These are phyloP conservation scores for Aureobasidium mangrovei DNA, from an alignment of 2,329 filamentous ascomycete species.

Conservation along the genomic window DNA sequence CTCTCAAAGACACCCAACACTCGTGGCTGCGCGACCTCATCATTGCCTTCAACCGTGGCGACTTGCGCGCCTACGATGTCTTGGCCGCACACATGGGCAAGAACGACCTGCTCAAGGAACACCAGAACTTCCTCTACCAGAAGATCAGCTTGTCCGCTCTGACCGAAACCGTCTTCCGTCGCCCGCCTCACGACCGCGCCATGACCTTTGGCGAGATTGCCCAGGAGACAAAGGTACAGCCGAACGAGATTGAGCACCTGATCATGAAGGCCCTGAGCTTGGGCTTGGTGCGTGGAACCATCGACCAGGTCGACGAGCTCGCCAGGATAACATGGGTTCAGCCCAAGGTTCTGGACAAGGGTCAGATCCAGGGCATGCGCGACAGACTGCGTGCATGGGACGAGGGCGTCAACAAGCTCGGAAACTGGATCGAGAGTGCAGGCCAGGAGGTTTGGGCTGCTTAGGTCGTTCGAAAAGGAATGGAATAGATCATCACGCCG, in stretches of 20 bases:
- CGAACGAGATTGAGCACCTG: constrained; percentile 90
- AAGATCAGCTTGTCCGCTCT: constrained; percentile 97
- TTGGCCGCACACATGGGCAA: constrained; percentile 63
- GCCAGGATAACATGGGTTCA: constrained; percentile 98
- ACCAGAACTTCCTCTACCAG: constrained; percentile 79
- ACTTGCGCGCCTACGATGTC: constrained; percentile 77
- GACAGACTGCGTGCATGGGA: constrained; percentile 87
- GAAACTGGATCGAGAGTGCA: constrained; percentile 91
- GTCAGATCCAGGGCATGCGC: constrained; percentile 90
- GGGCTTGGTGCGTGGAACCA: constrained; percentile 79
- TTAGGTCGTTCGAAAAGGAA: not conserved
- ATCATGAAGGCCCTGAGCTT: constrained; percentile 99
- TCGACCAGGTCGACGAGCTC: constrained; percentile 91
- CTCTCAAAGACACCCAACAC: constrained; percentile 64
- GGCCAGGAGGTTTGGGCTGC: constrained; percentile 96
- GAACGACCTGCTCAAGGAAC: constrained; percentile 68
- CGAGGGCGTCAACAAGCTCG: constrained; percentile 86
- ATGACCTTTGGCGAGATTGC: constrained; percentile 88
- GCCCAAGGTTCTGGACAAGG: constrained; percentile 92
- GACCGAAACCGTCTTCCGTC: constrained; percentile 91
- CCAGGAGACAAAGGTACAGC: constrained; percentile 82
- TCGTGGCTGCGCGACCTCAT: constrained; percentile 91
- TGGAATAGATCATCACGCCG: constrained; percentile 5
- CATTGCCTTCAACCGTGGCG: constrained; percentile 94
- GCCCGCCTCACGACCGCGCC: constrained; percentile 87